Conservation (phyloP, 192 early-diverging fungal genomes). For the Rhizophagus prolifer region DNA sequence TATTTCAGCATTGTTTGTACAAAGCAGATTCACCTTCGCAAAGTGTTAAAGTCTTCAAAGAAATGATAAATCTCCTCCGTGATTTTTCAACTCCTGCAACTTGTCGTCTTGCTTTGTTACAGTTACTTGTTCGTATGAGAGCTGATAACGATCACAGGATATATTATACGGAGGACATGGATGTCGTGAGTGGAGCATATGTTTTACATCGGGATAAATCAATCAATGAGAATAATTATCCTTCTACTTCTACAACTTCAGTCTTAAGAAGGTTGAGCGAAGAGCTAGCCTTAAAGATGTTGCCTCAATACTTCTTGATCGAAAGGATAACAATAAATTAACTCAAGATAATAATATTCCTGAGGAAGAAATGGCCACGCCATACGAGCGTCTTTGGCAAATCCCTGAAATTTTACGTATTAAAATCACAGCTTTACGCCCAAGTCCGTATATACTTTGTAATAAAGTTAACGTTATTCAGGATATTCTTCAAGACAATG, state of each 20-base stretch:
- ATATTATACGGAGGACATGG: slow-evolving; percentile 32
- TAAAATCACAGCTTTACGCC: slow-evolving; percentile 4
- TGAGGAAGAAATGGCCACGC: neutral
- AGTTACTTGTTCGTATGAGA: slow-evolving; percentile 50
- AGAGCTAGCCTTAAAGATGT: slow-evolving; percentile 4
- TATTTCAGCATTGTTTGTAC: slow-evolving; percentile 51
- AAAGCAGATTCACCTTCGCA: slow-evolving; percentile 36
- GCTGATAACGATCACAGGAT: slow-evolving; percentile 54
- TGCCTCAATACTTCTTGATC: neutral
- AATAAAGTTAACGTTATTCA: neutral
- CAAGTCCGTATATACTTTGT: slow-evolving; percentile 24
- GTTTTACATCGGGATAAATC: slow-evolving; percentile 15
- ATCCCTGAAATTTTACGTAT: slow-evolving; percentile 17
- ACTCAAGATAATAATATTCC: slow-evolving; percentile 1
- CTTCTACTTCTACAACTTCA: neutral
- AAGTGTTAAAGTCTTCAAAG: slow-evolving; percentile 37
- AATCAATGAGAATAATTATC: neutral
- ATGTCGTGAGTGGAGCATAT: slow-evolving; percentile 1
- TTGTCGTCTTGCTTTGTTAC: slow-evolving; percentile 48
- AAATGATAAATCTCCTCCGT: slow-evolving; percentile 44
- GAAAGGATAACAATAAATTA: neutral
- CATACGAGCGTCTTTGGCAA: slow-evolving; percentile 11
- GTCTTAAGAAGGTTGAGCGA: slow-evolving; percentile 3
- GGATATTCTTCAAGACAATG: neutral
- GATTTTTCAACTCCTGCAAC: slow-evolving; percentile 39